Evolutionary conservation across 2,329 filamentous ascomycete species (phyloP).

Genomic region (Fusarium sp.): DNA sequence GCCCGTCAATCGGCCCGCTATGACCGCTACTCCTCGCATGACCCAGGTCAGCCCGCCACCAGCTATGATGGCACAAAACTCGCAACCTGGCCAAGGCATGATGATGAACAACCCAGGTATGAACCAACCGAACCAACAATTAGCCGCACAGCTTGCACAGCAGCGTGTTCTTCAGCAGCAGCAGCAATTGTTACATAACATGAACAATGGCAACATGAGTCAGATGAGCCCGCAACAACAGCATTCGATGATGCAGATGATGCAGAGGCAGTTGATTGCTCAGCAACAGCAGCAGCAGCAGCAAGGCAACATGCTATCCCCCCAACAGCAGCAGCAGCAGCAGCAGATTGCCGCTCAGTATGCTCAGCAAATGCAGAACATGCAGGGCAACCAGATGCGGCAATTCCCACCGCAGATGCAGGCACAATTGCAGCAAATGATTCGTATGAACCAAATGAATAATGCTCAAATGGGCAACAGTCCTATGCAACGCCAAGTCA

Average conservation of each 20-base stretch:
- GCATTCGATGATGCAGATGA: conserved; percentile 53
- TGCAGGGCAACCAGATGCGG: conserved; percentile 51
- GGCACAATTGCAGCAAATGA: conserved; percentile 52
- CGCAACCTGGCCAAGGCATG: conserved; percentile 63
- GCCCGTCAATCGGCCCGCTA: conserved; percentile 64
- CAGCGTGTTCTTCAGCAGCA: conserved; percentile 54
- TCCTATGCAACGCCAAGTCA: conserved; percentile 49
- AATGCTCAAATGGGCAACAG: conserved; percentile 46
- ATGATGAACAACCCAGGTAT: conserved; percentile 64
- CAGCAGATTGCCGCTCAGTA: conserved; percentile 59
- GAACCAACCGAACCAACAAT: conserved; percentile 52
- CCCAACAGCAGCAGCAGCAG: conserved; percentile 55
- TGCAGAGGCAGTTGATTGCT: conserved; percentile 55
- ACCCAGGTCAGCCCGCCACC: conserved; percentile 71
- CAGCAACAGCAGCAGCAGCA: conserved; percentile 51
- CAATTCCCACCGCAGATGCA: conserved; percentile 52
- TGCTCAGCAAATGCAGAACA: conserved; percentile 56
- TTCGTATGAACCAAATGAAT: conserved; percentile 51
- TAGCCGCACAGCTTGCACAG: conserved; percentile 61
- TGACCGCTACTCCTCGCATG: conserved; percentile 70
- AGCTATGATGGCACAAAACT: conserved; percentile 67
- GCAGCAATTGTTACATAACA: conserved; percentile 57
- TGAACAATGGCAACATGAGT: conserved; percentile 51
- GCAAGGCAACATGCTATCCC: conserved; percentile 56
- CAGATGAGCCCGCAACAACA: conserved; percentile 55